Base-by-base conservation (phyloP, 345 rosid genomes). In the Psidium friedrichsthalianum region DNA sequence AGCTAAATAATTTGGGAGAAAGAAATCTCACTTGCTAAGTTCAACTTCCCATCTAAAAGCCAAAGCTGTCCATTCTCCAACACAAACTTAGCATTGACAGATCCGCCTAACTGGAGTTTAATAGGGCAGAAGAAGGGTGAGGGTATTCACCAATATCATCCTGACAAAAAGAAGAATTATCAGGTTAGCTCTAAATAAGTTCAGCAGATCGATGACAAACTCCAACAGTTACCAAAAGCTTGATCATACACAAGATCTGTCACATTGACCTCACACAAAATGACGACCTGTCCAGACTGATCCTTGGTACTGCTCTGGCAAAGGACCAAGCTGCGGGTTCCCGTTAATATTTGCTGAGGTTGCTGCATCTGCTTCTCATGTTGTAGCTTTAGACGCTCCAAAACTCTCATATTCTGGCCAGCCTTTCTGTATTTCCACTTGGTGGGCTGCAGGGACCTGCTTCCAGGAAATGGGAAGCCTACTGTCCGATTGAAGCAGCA, bases 401-500 rank as follows among this genome's bases (percentile, higher is more conserved):
- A 86, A 76, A 85, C 89, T 82, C 89, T 83, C 91, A 83, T 88
- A 89, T 49, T 91, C 91, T 81, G 91, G 93, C 93, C 90, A 92
- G 29, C 90, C 94, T 20, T 86, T 93, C 89, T 89, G 92, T 57
- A 89, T 89, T 81, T 92, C 96, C 51, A 86, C 74, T 82, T 88
- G 96, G 58, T 92, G 98, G 69, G 89, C 84, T 8, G 89, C 22
- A 51, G 93, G 91, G 85, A 89, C 89, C 89, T 94, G 98, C 88
- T 91, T 95, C 61, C 98, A 87, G 98, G 98, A 86, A 96, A 96
- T 9, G 98, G 99, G 89, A 96, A 95, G 92, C 87, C 92, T 51
- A 89, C 93, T 47, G 92, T 84, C 84, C 98, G 74, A 84, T 87
- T 84, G 91, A 84, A 82, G 92, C 98, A 86, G 90, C 91, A 90